Base-by-base conservation (phyloP, 495 filamentous ascomycete genomes). In the Glutinoglossum americanum region DNA sequence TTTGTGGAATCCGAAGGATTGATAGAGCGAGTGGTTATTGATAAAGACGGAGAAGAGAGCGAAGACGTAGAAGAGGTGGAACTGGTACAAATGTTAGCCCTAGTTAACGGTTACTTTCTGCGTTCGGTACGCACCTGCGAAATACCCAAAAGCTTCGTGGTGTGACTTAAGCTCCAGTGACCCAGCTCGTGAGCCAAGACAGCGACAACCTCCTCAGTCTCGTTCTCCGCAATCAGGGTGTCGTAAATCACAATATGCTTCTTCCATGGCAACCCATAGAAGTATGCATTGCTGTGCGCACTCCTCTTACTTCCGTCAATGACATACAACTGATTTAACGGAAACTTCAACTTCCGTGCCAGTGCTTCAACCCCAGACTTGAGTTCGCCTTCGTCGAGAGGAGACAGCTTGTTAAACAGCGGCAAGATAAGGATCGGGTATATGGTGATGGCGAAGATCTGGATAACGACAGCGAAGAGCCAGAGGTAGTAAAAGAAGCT, bases 171-270 rank as follows among this genome's bases (percentile, higher is more conserved):
- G 59, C 80, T 93, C 92, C 92, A 98, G 71, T 98, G 92, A 51
- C 92, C 92, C 51, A 98, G 79, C 70, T 98, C 92, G 65, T 98
- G 92, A 41, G 86, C 87, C 32, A 98, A 75, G 37, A 98, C 89
- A 56, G 92, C 90, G 23, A 94, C 88, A 45, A 98, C 89, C 69
- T 98, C 92, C 63, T 89, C 77, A 1, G 82, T 79, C 62, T 87
- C 80, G 67, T 82, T 89, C 75, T 97, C 93, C 69, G 96, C 90
- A 55, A 98, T 89, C 61, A 98, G 70, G 11, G 92, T 98, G 65
- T 98, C 92, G 64, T 93, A 98, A 66, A 98, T 93, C 63, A 98
- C 92, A 71, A 98, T 98, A 73, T 95, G 92, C 78, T 98, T 98
- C 78, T 94, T 96, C 89, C 92, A 97, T 7, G 92, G 92, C 57